Evolutionary conservation across 352 stramenopile genomes (phyloP), one percentile per base, ranked within the genome.

Genomic region (Achlya hypogyna): DNA sequence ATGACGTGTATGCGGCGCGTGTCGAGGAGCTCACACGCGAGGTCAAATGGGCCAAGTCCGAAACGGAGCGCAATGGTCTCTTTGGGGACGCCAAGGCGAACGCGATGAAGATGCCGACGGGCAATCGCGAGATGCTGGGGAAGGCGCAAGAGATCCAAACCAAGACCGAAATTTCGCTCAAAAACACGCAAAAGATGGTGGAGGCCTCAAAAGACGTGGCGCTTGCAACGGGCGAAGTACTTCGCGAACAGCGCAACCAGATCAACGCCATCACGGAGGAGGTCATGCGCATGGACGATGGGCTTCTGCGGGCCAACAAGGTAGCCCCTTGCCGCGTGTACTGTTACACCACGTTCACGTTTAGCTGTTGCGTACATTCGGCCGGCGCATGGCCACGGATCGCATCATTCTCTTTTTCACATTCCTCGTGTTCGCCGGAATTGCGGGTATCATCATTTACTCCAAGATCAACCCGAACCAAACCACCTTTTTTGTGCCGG

Each of bases 181-280:
- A 88, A 71, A 92, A 78, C 63, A 92, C 84, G 47, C 81, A 88
- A 31, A 90, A 90, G 47, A 91, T 93, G 86, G 76, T 95, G n/a
- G 81, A 90, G 53, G 71, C 81, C 67, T 92, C 84, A 27, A 93
- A 93, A 68, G 84, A 89, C 67, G 79, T 92, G 18, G 84, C 82
- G 4, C 78, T 86, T 31, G 84, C 84, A 5, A 93, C 86, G 16
- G 86, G 81, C n/a, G 80, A 92, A 65, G 75, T 79, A 64, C 72
- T 95, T 27, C 84, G 82, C 6, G 73, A 88, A 56, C 86, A 95
- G 74, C 84, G 86, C 5, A 77, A 95, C 25, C 86, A 95, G 69
- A 88, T 95, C 63, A 84, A 93, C n/a, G 74, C 77, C 54, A 92
- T 95, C 71, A 95, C 86, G 27, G 86, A 93, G 65, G 80, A 91